phyloP scores from a whole-genome alignment of 1,284 basidiomycete genomes.

The Tilletia caries region DNA sequence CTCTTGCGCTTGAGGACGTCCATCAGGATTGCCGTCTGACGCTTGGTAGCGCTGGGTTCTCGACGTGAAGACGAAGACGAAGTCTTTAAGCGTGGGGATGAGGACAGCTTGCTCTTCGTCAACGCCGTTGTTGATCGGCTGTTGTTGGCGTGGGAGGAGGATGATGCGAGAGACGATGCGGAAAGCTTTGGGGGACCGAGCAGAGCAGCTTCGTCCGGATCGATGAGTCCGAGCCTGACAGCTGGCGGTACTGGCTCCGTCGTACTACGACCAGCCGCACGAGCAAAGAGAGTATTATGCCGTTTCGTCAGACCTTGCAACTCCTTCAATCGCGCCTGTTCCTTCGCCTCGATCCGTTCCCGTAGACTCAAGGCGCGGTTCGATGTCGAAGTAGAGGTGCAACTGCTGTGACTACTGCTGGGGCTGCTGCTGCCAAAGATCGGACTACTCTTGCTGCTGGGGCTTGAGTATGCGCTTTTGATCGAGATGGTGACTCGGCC shows the following conservation, averaged over 20 bases:
- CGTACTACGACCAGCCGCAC: background rate
- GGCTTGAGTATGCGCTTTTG: background rate
- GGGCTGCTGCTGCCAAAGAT: background rate
- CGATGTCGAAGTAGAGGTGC: background rate
- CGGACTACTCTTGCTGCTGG: background rate
- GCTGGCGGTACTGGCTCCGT: background rate
- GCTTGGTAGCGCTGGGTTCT: background rate
- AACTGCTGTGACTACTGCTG: background rate
- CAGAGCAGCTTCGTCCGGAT: background rate
- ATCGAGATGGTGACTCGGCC: background rate
- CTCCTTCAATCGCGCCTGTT: slow-evolving; percentile 7
- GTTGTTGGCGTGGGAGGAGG: background rate
- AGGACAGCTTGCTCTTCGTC: background rate
- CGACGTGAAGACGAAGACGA: too few species aligned
- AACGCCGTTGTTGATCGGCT: background rate
- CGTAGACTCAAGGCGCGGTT: background rate
- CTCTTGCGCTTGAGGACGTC: slow-evolving; percentile 26
- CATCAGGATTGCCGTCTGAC: slow-evolving; percentile 10
- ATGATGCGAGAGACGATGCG: background rate
- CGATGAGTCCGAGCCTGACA: background rate
- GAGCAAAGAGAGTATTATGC: background rate
- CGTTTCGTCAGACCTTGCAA: background rate
- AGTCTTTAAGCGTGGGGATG: background rate
- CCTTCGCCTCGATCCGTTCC: slow-evolving; percentile 11
- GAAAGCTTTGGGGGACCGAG: background rate